phyloP scores from a whole-genome alignment of 164 flowering plant genomes.

The Aristolochia fimbriata region DNA sequence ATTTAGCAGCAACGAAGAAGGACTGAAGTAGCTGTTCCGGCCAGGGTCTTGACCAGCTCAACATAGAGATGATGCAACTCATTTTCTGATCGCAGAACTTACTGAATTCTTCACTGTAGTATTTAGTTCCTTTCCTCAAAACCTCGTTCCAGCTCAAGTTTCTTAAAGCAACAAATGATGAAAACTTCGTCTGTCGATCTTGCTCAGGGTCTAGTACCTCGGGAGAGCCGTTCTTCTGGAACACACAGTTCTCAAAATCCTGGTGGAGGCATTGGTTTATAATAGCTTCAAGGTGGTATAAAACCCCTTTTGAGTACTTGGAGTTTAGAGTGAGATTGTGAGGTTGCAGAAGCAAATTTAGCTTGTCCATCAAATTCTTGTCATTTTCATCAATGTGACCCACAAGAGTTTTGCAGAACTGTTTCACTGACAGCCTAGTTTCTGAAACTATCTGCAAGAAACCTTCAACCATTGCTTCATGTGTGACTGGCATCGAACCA shows the following conservation, averaged over 20 bases:
- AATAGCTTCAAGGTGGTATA: conserved; percentile 79
- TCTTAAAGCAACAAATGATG: conserved; percentile 58
- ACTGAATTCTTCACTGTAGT: conserved; percentile 91
- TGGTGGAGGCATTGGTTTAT: conserved; percentile 73
- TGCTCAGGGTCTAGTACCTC: conserved; percentile 59
- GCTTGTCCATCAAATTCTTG: conserved; percentile 31
- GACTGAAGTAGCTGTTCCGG: conserved; percentile 86
- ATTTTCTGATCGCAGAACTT: conserved; percentile 89
- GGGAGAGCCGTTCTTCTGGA: conserved; percentile 68
- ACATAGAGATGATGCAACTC: conserved; percentile 55
- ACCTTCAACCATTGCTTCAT: conserved; percentile 83
- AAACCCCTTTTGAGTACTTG: conserved; percentile 52
- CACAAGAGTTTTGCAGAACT: conserved; percentile 63
- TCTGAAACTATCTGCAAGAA: conserved; percentile 86
- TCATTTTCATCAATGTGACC: conserved; percentile 59
- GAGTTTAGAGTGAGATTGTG: conserved; percentile 48
- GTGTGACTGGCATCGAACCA: conserved; percentile 45
- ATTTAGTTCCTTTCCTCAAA: conserved; percentile 77
- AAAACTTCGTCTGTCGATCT: conserved; percentile 57
- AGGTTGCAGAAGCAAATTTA: conserved; percentile 64
- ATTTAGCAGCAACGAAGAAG: conserved; percentile 81
- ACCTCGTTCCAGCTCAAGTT: conserved; percentile 94
- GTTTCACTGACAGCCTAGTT: conserved; percentile 73
- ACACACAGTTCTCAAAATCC: conserved; percentile 76
- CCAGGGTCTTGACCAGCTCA: conserved; percentile 86